These are phyloP conservation scores for Nepenthes mirabilis DNA, from an alignment of 148 eudicot species.

Conservation along the genomic window DNA sequence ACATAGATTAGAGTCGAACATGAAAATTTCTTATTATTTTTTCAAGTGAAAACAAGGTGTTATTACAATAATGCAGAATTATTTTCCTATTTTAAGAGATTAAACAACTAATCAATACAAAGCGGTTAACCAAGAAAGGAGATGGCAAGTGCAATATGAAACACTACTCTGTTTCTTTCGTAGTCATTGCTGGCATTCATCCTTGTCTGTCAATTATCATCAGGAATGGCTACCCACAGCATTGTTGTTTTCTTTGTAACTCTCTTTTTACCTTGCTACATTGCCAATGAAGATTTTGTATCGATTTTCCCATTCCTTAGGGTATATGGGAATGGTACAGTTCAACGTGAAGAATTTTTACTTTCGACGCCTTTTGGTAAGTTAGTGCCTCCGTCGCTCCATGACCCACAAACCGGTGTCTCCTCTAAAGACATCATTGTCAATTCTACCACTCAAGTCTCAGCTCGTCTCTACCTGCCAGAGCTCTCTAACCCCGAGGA, in stretches of 20 bases:
- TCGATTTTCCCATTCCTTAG: not conserved
- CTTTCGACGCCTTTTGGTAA: not conserved
- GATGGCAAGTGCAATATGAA: too few relatives aligned
- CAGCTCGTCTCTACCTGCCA: conserved; percentile 24
- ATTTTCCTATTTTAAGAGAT: too few relatives aligned
- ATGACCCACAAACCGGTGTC: conserved; percentile 18
- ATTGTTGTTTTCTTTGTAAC: not conserved
- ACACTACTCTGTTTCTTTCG: too few relatives aligned
- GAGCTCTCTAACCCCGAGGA: conserved; percentile 2
- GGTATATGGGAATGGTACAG: not conserved
- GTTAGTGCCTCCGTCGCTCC: not conserved
- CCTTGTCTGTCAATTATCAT: too few relatives aligned
- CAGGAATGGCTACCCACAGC: not conserved
- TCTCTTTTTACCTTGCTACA: not conserved
- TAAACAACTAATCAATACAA: too few relatives aligned
- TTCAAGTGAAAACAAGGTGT: too few relatives aligned
- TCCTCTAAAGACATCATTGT: conserved; percentile 21
- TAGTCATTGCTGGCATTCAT: too few relatives aligned
- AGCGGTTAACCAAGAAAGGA: too few relatives aligned
- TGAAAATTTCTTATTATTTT: too few relatives aligned
- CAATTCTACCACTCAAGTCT: conserved; percentile 10
- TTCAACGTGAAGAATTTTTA: not conserved
- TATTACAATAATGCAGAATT: too few relatives aligned
- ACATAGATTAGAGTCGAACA: too few relatives aligned
- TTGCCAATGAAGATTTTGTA: not conserved